Conservation (phyloP, 108 stramenopile genomes). For the Cyclotella baltica region DNA sequence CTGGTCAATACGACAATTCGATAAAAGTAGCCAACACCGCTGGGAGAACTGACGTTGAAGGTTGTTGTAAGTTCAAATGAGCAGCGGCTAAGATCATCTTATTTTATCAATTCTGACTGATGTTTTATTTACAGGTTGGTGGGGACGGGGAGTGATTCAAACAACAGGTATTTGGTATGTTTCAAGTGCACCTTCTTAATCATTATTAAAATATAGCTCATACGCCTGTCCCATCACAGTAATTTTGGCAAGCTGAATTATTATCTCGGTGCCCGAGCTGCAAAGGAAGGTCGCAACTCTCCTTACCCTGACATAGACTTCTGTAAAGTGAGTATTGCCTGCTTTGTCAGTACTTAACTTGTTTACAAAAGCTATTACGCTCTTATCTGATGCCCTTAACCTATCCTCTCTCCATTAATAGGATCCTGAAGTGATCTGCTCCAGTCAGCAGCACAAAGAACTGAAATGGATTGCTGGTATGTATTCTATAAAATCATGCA, state of each 20-base stretch:
- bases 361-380: too few species aligned
- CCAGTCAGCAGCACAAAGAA: neutral
- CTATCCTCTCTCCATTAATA: too few species aligned
- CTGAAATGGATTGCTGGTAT: constrained; percentile 26
- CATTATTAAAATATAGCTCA: neutral
- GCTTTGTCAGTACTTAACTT: too few species aligned
- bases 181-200: neutral
- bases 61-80: constrained; percentile 41
- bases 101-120: neutral
- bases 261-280: constrained; percentile 27
- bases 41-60: constrained; percentile 48
- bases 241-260: constrained; percentile 34
- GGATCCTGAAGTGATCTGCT: constrained; percentile 24
- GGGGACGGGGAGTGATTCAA: constrained; percentile 53
- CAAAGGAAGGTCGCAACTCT: constrained; percentile 8
- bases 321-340: constrained; percentile 26
- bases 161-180: constrained; percentile 42
- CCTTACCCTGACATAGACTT: constrained; percentile 27
- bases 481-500: constrained; percentile 13
- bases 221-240: neutral
- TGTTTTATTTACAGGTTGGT: constrained; percentile 21
- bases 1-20: constrained; percentile 35
- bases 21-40: constrained; percentile 9
- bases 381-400: too few species aligned
- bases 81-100: neutral